Percentiles rank a stretch among this genome's conserved stretches.
Conservation (phyloP, 176 grass and related monocot species). For the Phoenix dactylifera region DNA sequence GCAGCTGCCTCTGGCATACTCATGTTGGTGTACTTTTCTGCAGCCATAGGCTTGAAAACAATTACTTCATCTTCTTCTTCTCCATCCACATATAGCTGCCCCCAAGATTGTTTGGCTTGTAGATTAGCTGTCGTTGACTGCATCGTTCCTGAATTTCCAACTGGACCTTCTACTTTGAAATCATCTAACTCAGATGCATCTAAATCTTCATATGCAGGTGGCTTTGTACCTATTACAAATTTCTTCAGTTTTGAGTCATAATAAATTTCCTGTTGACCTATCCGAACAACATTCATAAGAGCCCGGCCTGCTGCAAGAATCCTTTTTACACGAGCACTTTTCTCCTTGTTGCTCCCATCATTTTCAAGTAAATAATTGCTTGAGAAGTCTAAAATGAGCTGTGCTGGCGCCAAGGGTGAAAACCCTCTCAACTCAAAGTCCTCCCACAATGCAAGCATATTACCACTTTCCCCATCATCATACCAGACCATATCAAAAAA, state of each 20-base stretch:
- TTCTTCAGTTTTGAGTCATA: slow-evolving; percentile 57
- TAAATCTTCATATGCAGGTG: slow-evolving; percentile 32
- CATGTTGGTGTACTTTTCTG: slow-evolving; percentile 31
- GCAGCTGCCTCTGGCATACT: slow-evolving; percentile 4
- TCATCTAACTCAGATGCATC: slow-evolving; percentile 5
- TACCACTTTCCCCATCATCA: slow-evolving; percentile 69
- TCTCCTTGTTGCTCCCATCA: slow-evolving; percentile 56
- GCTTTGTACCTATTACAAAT: slow-evolving; percentile 43
- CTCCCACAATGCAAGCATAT: slow-evolving; percentile 70
- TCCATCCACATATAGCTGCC: slow-evolving; percentile 25
- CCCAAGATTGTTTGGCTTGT: slow-evolving; percentile 12
- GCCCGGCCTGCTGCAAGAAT: slow-evolving; percentile 61
- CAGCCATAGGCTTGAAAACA: slow-evolving; percentile 61
- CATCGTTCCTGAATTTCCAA: slow-evolving; percentile 1
- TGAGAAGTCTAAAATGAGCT: slow-evolving; percentile 81
- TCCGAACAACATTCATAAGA: slow-evolving; percentile 44
- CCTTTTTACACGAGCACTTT: slow-evolving; percentile 52
- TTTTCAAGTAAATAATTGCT: slow-evolving; percentile 46
- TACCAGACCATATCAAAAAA: slow-evolving; percentile 73
- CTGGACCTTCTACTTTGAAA: slow-evolving; percentile 12
- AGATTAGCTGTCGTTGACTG: slow-evolving; percentile 14
- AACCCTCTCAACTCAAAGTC: slow-evolving; percentile 95
- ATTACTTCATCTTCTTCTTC: slow-evolving; percentile 91
- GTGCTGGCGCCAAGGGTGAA: slow-evolving; percentile 60
- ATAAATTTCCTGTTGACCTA: slow-evolving; percentile 62